Base-by-base conservation (phyloP, 2,329 filamentous ascomycete species). In the Diplodia sapinea region DNA sequence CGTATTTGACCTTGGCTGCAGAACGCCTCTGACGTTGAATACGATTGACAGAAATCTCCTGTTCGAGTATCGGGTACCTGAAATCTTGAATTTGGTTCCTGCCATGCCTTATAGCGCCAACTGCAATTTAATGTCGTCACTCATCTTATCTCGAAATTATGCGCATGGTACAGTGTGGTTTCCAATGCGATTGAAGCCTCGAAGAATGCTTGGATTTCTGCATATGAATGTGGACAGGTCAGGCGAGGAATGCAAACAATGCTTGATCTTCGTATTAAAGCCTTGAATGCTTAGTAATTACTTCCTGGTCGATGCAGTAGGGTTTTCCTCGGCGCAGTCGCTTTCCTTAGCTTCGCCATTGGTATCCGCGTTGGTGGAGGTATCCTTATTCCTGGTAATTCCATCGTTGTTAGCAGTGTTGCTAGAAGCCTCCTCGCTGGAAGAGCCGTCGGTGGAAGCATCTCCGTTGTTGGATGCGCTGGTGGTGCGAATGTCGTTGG, bases 11-110 rank as follows among this genome's bases (percentile, higher is more conserved):
- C n/a, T 33, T 47, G 38, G 36, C 15, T 38, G 23, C 38, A 20
- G 31, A 47, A 31, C 56, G 56, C 56, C 56, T 47, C 56, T 59
- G 56, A 47, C 56, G 36, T 47, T 5, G 7, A 17, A 15, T 12
- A 43, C 20, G 11, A 57, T 40, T n/a, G 23, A 52, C 50, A 31
- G 26, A 52, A 52, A 23, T 12, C 8, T 13, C 15, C 23, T 17
- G 4, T n/a, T 52, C 12, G 26, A 31, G 23, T 9, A 13, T 17
- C 29, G 23, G 12, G 6, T 52, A 31, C 43, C 8, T 20, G 43
- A 15, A 20, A 20, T 17, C 43, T 47, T 8, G 50, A 13, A 52
- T 8, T n/a, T 52, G 12, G 12, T 31, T 7, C 6, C 26, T 9
- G 23, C 23, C 13, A n/a, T 7, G 50, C 23, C 17, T 26, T 31